Percentiles rank a stretch among this genome's conserved stretches.
Evolutionary conservation across 2,329 filamentous ascomycete genomes (phyloP).

Genomic region (Xylariaceae sp.): DNA sequence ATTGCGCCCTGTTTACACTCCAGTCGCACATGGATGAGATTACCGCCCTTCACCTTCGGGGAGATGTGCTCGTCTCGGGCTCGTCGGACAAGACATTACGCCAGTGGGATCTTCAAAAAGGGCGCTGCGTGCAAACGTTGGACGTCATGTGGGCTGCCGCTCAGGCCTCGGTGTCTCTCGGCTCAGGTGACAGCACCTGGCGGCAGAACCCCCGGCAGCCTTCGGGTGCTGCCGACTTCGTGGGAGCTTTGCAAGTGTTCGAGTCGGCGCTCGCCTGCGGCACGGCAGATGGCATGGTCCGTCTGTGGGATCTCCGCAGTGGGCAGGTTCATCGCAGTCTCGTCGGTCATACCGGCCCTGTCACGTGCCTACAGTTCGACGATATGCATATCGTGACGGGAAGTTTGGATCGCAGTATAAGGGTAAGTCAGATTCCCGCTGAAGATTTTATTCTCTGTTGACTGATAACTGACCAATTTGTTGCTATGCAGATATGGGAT

Average conservation of each 20-base stretch:
- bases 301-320: constrained; percentile 92
- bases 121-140: constrained; percentile 93
- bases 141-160: constrained; percentile 98
- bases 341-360: constrained; percentile 90
- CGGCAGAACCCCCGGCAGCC: constrained; percentile 62
- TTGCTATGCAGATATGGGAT: constrained; percentile 80
- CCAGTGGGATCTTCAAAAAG: constrained; percentile 96
- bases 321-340: constrained; percentile 95
- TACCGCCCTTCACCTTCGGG: constrained; percentile 85
- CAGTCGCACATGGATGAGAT: constrained; percentile 91
- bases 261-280: constrained; percentile 93
- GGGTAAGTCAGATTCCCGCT: constrained; percentile 56
- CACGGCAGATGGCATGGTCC: constrained; percentile 94
- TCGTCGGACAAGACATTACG: constrained; percentile 95
- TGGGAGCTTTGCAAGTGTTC: constrained; percentile 91
- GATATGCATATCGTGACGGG: constrained; percentile 92
- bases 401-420: constrained; percentile 84
- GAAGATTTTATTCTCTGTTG: not conserved
- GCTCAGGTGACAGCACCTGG: constrained; percentile 61
- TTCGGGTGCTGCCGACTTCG: constrained; percentile 75
- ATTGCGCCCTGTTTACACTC: constrained; percentile 83
- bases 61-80: constrained; percentile 86
- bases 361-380: constrained; percentile 93
- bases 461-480: not conserved
- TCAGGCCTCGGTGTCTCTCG: constrained; percentile 69